Evolutionary conservation across 768 basidiomycete species (phyloP).

Genomic region (Leccinum arenicola): DNA sequence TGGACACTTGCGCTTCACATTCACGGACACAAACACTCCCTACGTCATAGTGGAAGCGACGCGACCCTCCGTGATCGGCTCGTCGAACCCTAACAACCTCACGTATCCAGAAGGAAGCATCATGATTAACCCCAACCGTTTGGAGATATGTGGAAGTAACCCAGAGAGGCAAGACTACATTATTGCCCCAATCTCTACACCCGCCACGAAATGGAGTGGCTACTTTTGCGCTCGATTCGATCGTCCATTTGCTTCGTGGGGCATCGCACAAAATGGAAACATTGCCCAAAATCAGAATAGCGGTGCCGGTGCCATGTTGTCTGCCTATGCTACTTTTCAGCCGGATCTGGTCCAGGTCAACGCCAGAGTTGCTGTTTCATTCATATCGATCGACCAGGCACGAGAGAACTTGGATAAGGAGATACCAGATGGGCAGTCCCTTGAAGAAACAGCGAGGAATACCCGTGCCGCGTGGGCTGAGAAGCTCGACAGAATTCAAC

Average conservation of each 20-base stretch:
- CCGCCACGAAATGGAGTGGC: slow-evolving; percentile 34
- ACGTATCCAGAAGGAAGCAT: slow-evolving; percentile 57
- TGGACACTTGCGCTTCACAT: slow-evolving; percentile 72
- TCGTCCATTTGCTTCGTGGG: slow-evolving; percentile 42
- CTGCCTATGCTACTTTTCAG: slow-evolving; percentile 50
- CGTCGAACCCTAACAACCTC: slow-evolving; percentile 41
- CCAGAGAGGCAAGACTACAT: slow-evolving; percentile 71
- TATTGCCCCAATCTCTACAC: slow-evolving; percentile 54
- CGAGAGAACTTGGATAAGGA: slow-evolving; percentile 48
- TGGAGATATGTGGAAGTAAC: slow-evolving; percentile 62
- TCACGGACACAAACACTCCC: slow-evolving; percentile 42
- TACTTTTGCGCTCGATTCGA: slow-evolving; percentile 62
- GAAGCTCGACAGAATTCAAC: slow-evolving; percentile 48
- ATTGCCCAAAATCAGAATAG: slow-evolving; percentile 26
- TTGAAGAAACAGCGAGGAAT: slow-evolving; percentile 49
- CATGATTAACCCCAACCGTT: slow-evolving; percentile 37
- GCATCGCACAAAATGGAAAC: slow-evolving; percentile 48
- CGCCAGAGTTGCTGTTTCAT: slow-evolving; percentile 67
- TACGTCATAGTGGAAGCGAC: slow-evolving; percentile 69
- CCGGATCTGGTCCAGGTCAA: slow-evolving; percentile 37
- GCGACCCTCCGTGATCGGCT: slow-evolving; percentile 59
- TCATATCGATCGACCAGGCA: slow-evolving; percentile 71
- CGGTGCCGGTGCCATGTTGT: slow-evolving; percentile 44
- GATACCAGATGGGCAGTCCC: slow-evolving; percentile 41
- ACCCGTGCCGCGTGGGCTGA: slow-evolving; percentile 57